A percentile compares a stretch with the other conserved stretches of the same genome.
These are phyloP conservation scores for Arthrobotrys sinensis DNA, from an alignment of 2,329 filamentous ascomycete species.

Conservation along the genomic window DNA sequence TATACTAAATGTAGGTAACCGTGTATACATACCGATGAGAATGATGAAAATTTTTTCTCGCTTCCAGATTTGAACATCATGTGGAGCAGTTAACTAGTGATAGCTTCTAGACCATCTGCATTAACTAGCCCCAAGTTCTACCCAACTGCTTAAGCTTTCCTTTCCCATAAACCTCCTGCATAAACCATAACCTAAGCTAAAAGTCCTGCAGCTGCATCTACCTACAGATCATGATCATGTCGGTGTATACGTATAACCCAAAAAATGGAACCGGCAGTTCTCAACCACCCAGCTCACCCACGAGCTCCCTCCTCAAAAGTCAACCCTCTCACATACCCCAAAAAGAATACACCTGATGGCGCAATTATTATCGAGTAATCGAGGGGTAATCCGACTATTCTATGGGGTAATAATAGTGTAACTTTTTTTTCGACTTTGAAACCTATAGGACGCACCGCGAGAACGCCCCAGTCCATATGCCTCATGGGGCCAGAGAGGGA, in stretches of 20 bases:
- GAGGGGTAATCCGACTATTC: slow-evolving; percentile 44
- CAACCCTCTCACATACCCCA: background rate
- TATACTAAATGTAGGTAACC: background rate
- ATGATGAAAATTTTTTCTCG: slow-evolving; percentile 29
- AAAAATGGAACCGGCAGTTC: background rate
- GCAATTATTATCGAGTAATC: slow-evolving; percentile 59
- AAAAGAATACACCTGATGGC: slow-evolving; percentile 26
- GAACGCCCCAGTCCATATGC: too few species aligned
- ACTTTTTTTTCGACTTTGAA: background rate
- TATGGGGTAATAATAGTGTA: slow-evolving; percentile 56
- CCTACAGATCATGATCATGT: too few species aligned
- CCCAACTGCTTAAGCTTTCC: slow-evolving; percentile 27
- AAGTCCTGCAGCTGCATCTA: too few species aligned
- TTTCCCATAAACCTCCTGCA: slow-evolving; percentile 6
- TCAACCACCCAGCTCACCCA: slow-evolving; percentile 2
- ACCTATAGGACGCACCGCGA: too few species aligned
- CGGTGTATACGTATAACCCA: too few species aligned
- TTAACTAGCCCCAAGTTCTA: background rate
- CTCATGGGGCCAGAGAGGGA: background rate
- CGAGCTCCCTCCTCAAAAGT: slow-evolving; percentile 17
- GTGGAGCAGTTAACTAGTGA: background rate
- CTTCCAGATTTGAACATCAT: slow-evolving; percentile 40
- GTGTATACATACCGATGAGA: background rate
- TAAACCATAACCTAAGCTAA: background rate
- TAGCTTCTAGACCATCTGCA: background rate